Conservation (phyloP, 2,329 filamentous ascomycete species). For the Pseudogymnoascus verrucosus region DNA sequence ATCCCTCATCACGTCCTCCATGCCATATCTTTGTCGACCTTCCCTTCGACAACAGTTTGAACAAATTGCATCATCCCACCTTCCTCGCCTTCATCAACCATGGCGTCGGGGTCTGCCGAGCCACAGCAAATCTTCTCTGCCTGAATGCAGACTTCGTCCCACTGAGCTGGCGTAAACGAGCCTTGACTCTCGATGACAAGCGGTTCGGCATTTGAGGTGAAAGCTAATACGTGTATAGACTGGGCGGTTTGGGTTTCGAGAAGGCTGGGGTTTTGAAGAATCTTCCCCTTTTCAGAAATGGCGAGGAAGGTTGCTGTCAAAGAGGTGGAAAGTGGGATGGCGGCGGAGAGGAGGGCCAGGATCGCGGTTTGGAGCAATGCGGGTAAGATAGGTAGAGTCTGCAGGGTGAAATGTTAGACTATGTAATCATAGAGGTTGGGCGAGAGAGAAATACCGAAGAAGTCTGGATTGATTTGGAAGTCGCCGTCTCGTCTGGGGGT, state of each 20-base stretch:
- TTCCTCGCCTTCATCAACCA: slow-evolving; percentile 32
- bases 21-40: slow-evolving; percentile 44
- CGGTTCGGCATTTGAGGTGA: slow-evolving; percentile 65
- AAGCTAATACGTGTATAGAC: slow-evolving; percentile 77
- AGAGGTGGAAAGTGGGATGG: slow-evolving; percentile 69
- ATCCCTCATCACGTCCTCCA: slow-evolving; percentile 39
- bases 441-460: slow-evolving; percentile 42
- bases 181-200: slow-evolving; percentile 78
- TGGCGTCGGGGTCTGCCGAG: slow-evolving; percentile 21
- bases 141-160: slow-evolving; percentile 60
- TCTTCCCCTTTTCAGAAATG: slow-evolving; percentile 37
- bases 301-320: slow-evolving; percentile 59
- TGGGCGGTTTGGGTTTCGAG: slow-evolving; percentile 52
- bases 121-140: slow-evolving; percentile 60
- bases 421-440: not conserved
- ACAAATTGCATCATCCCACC: slow-evolving; percentile 51
- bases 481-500: slow-evolving; percentile 59
- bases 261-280: slow-evolving; percentile 54
- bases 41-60: slow-evolving; percentile 51
- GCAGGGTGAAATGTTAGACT: slow-evolving; percentile 7
- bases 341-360: slow-evolving; percentile 71
- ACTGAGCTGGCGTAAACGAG: slow-evolving; percentile 64
- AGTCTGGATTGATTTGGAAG: slow-evolving; percentile 51
- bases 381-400: slow-evolving; percentile 76
- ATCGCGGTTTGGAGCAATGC: slow-evolving; percentile 73